Evolutionary conservation across 164 flowering plant species (phyloP).

Genomic region (Aristolochia californica): DNA sequence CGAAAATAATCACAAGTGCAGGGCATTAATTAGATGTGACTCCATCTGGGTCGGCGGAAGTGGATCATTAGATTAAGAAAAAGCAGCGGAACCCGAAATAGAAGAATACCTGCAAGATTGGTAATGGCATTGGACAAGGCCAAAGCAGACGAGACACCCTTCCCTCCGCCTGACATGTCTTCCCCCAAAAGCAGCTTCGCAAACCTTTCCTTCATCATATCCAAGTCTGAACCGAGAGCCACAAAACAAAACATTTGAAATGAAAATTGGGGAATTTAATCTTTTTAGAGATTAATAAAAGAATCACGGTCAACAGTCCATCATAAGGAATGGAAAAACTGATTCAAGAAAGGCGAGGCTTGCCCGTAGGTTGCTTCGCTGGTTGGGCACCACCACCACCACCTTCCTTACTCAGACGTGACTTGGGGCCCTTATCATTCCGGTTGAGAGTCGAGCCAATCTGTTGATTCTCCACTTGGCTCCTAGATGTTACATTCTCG

Average conservation of each 20-base stretch:
- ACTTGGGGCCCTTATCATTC: slow-evolving; percentile 16
- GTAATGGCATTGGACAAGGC: slow-evolving; percentile 95
- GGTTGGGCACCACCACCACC: slow-evolving; percentile 5
- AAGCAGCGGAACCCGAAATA: neutral
- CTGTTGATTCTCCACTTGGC: slow-evolving; percentile 18
- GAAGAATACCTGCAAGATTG: slow-evolving; percentile 59
- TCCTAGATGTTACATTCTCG: slow-evolving; percentile 13
- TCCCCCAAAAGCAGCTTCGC: slow-evolving; percentile 86
- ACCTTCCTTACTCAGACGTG: slow-evolving; percentile 14
- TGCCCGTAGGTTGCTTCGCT: slow-evolving; percentile 19
- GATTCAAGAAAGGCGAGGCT: neutral
- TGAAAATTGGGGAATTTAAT: neutral
- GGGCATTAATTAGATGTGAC: neutral
- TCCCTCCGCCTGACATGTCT: slow-evolving; percentile 96
- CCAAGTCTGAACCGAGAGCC: slow-evolving; percentile 40
- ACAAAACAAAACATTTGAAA: neutral
- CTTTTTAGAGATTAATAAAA: neutral
- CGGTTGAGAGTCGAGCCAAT: slow-evolving; percentile 13
- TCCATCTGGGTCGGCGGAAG: neutral
- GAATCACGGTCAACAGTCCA: neutral
- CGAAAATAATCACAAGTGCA: neutral
- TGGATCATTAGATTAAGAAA: neutral
- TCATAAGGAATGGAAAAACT: neutral
- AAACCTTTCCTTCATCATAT: slow-evolving; percentile 73
- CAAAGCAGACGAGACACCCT: slow-evolving; percentile 87